Base-by-base conservation (phyloP, 345 rosid species). In the Psidium friedrichsthalianum region DNA sequence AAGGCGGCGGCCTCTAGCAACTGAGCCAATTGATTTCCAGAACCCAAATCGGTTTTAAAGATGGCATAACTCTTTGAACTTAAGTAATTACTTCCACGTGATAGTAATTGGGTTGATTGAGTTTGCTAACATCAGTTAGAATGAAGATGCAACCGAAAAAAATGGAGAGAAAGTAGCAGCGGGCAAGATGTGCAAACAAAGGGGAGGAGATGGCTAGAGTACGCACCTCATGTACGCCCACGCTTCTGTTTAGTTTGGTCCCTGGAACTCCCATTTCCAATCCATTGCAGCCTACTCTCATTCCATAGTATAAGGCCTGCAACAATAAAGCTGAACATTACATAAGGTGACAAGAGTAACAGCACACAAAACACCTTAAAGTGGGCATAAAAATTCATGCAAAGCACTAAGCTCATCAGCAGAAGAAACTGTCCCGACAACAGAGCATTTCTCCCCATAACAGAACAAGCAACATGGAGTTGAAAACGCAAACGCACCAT, bases 291-390 rank as follows among this genome's bases (percentile, higher is more conserved):
- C 91, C 96, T 92, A 83, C 87, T 87, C 85, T 94, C 94, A 83
- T 90, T 93, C 98, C 98, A 94, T 51, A 90, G 88, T 84, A 90
- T 89, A 86, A 91, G 91, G 64, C 97, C 97, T 91, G 91, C 51
- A 89, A 82, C 80, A 55, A 21, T 81, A 82, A 40, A 20, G 82
- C 36, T n/a, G 56, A 81, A 52, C 76, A 76, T 47, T 25, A 53
- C 29, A 32, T 18, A 32, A 21, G 57, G 13, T 1, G 32, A 16
- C 16, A 25, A 56, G 59, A 83, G 84, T 7, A 54, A 69, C 24
- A 69, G 47, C 78, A 69, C 1, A 69, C 44, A 32, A 69, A 69
- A 36, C 78, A 1, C 78, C 13, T 32, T 69, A 32, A 69, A 69
- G 78, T 69, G 47, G 78, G 44, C 76, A 64, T 32, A 64, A 64